Evolutionary conservation across 1,284 basidiomycete genomes (phyloP).

Genomic region (Fomitiporia mediterranea): DNA sequence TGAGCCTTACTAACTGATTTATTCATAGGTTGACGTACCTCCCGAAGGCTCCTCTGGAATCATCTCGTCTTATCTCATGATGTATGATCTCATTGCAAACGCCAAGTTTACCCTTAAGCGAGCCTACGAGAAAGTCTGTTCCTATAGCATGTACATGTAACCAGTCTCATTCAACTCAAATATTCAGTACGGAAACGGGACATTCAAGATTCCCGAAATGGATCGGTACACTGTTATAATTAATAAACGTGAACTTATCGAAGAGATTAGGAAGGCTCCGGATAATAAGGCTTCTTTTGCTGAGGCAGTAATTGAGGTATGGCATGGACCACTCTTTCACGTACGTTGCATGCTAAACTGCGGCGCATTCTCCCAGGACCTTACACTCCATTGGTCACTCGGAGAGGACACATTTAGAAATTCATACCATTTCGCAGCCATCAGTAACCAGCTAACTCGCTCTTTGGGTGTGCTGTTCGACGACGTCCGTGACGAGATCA

Average conservation of each 20-base stretch:
- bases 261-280: constrained; percentile 32
- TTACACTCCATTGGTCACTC: constrained; percentile 17
- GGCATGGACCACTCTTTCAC: neutral
- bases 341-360: neutral
- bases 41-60: constrained; percentile 4
- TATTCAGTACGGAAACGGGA: constrained; percentile 21
- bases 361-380: neutral
- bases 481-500: constrained; percentile 27
- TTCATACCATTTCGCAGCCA: constrained; percentile 24
- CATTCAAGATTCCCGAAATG: constrained; percentile 28
- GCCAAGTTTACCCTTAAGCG: constrained; percentile 4
- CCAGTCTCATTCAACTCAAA: neutral
- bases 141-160: neutral
- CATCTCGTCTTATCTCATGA: constrained; percentile 7
- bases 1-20: neutral
- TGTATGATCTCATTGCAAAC: constrained; percentile 7
- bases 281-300: constrained; percentile 29
- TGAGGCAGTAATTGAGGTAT: constrained; percentile 26
- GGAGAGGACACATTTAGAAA: constrained; percentile 20
- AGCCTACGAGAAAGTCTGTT: constrained; percentile 7
- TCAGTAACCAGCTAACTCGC: constrained; percentile 27
- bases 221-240: constrained; percentile 29
- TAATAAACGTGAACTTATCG: constrained; percentile 25
- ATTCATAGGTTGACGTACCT: constrained; percentile 8
- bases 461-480: constrained; percentile 24